These are phyloP conservation scores for Trapa incisa DNA, from an alignment of 345 rosid species.

Conservation along the genomic window DNA sequence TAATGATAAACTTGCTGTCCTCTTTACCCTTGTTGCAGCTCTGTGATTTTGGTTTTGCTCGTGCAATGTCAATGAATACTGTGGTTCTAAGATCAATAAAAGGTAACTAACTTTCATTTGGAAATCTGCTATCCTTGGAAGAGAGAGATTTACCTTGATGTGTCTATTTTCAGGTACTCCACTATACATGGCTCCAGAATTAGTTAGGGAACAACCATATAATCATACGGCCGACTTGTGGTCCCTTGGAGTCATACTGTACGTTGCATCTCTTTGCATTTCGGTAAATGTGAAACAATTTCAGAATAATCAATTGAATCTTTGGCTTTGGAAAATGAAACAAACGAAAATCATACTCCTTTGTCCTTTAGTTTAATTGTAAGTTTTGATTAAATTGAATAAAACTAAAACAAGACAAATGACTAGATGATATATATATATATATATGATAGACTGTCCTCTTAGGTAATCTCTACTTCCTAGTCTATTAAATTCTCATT, in stretches of 20 bases:
- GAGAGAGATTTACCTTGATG: background rate
- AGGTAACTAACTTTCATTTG: constrained; percentile 30
- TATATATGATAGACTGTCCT: background rate
- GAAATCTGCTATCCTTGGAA: background rate
- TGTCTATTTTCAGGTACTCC: constrained; percentile 67
- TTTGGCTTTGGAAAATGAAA: background rate
- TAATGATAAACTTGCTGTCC: constrained; percentile 3
- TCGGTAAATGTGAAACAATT: background rate
- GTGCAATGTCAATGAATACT: constrained; percentile 95
- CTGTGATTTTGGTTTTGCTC: constrained; percentile 99
- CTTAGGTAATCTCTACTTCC: background rate
- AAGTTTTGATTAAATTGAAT: background rate
- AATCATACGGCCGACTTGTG: constrained; percentile 95
- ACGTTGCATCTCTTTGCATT: constrained; percentile 13
- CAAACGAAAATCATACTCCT: background rate
- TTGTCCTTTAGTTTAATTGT: background rate
- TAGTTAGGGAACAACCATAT: constrained; percentile 94
- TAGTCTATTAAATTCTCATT: background rate
- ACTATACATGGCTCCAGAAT: constrained; percentile 95
- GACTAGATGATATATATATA: background rate
- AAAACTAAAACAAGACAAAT: background rate
- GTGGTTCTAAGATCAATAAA: constrained; percentile 92
- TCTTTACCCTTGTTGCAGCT: constrained; percentile 40
- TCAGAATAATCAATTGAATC: background rate
- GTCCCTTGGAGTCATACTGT: constrained; percentile 99